phyloP scores from a whole-genome alignment of 352 stramenopile genomes.

The Discostella stelligera region DNA sequence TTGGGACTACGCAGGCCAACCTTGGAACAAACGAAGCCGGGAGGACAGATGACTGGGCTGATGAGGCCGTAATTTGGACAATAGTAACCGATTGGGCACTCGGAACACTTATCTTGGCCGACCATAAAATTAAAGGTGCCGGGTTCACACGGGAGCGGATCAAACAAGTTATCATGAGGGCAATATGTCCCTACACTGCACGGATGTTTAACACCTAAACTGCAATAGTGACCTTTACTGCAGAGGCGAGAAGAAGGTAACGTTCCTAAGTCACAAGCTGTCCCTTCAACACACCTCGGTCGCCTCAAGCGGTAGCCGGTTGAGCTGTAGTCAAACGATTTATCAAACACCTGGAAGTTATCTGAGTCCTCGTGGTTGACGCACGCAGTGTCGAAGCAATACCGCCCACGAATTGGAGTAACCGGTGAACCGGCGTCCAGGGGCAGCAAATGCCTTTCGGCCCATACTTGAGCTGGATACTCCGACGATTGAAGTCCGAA shows the following conservation, averaged over 20 bases:
- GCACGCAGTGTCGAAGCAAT: slow-evolving; percentile 91
- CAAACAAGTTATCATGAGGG: slow-evolving; percentile 83
- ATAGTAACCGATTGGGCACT: slow-evolving; percentile 90
- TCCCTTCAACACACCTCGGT: slow-evolving; percentile 49
- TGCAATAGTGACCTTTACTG: slow-evolving; percentile 67
- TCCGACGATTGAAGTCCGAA: slow-evolving; percentile 91
- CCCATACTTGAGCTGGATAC: slow-evolving; percentile 89
- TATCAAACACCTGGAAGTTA: slow-evolving; percentile 83
- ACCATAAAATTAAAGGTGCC: slow-evolving; percentile 93
- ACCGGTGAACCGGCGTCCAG: slow-evolving; percentile 84
- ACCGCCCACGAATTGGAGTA: slow-evolving; percentile 87
- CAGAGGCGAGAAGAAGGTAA: slow-evolving; percentile 76
- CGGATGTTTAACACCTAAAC: slow-evolving; percentile 71
- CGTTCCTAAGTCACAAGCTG: slow-evolving; percentile 44
- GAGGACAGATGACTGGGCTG: slow-evolving; percentile 88
- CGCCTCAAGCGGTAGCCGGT: slow-evolving; percentile 84
- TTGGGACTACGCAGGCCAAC: slow-evolving; percentile 87
- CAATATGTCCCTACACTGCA: slow-evolving; percentile 92
- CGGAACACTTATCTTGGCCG: slow-evolving; percentile 86
- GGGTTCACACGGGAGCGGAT: slow-evolving; percentile 88
- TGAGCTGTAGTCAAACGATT: slow-evolving; percentile 84
- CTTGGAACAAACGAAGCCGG: slow-evolving; percentile 91
- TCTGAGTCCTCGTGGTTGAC: slow-evolving; percentile 85
- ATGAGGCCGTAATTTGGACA: slow-evolving; percentile 91
- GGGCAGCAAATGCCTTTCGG: slow-evolving; percentile 89